Base-by-base conservation (phyloP, 2,329 filamentous ascomycete species). In the Alternaria triticimaculans region DNA sequence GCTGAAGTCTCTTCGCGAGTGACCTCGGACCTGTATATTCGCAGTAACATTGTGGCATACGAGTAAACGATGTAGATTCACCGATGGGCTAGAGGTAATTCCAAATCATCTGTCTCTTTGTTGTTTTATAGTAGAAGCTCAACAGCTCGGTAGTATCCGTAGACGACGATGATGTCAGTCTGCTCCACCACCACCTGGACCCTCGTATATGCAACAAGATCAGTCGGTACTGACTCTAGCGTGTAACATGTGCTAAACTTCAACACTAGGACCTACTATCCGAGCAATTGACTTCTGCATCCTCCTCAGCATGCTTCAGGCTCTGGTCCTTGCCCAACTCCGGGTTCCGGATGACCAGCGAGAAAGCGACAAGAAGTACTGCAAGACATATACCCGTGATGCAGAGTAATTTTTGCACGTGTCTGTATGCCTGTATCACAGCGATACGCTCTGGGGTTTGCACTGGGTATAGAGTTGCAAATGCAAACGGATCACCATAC, bases 351-450 rank as follows among this genome's bases (percentile, higher is more conserved):
- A 85, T 77, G 26, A 80, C 78, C 26, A 82, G 70, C 2, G 83
- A 75, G 65, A 86, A 86, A 1, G 67, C 72, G 59, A 86, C 82
- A 43, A 86, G 68, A 11, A 84, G 76, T 9, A 82, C 76, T 12
- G 81, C 83, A n/a, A 86, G 71, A 64, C 83, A 85, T 23, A 86
- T 83, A 21, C 84, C 84, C 2, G 83, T 82, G 60, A 86, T 85
- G 63, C 83, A 85, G 8, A 87, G 76, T 33, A 86, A 64, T 4
- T 81, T 72, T 72, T 87, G 84, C 0, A 81, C 80, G 55, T 83
- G 75, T 59, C 78, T 79, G 63, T 86, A 87, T 6, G 81, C 80
- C 8, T 76, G 68, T 53, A 86, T 80, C 3, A 82, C 80, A 1
- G 78, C 80, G 25, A 81, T 78, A 15, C 84, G 80, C 37, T 81